Percentiles rank a stretch among this genome's conserved stretches.
Conservation (phyloP, 768 basidiomycete species). For the Auriculariales sp. region DNA sequence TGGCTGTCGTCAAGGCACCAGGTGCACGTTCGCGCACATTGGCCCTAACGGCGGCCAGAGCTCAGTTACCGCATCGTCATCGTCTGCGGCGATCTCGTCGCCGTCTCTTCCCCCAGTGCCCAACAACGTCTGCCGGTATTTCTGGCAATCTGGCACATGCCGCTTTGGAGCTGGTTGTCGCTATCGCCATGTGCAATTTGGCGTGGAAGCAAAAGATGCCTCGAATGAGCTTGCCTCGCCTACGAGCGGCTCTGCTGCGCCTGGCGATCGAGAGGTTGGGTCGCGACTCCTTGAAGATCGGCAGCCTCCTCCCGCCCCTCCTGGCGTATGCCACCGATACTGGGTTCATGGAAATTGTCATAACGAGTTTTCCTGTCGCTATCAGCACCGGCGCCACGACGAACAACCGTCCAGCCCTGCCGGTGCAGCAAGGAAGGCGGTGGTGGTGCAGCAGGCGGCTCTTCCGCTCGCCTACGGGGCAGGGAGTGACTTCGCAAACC, state of each 20-base stretch:
- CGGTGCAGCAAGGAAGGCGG: too few species aligned
- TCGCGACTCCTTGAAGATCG: too few species aligned
- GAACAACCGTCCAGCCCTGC: too few species aligned
- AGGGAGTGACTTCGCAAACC: neutral
- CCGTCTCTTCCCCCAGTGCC: constrained; percentile 12
- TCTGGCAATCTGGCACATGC: constrained; percentile 33
- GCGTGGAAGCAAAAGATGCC: constrained; percentile 3
- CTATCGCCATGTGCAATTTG: constrained; percentile 21
- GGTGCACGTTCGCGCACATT: constrained; percentile 23
- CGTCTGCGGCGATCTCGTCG: constrained; percentile 5
- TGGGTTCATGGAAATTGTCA: constrained; percentile 27
- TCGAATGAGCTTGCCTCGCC: neutral
- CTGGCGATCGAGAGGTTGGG: too few species aligned
- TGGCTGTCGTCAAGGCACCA: constrained; percentile 31
- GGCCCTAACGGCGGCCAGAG: constrained; percentile 6
- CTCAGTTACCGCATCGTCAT: constrained; percentile 9
- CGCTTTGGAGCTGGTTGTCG: constrained; percentile 30
- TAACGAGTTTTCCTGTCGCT: constrained; percentile 19
- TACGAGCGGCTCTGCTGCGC: constrained; percentile 3
- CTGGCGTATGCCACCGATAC: constrained; percentile 28
- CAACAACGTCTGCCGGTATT: constrained; percentile 29
- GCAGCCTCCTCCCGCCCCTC: constrained; percentile 24
- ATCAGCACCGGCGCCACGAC: neutral
- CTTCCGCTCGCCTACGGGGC: neutral
- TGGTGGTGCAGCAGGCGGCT: too few species aligned